phyloP scores from a whole-genome alignment of 805 yeast genomes.

The Cyberlindnera galapagoensis region DNA sequence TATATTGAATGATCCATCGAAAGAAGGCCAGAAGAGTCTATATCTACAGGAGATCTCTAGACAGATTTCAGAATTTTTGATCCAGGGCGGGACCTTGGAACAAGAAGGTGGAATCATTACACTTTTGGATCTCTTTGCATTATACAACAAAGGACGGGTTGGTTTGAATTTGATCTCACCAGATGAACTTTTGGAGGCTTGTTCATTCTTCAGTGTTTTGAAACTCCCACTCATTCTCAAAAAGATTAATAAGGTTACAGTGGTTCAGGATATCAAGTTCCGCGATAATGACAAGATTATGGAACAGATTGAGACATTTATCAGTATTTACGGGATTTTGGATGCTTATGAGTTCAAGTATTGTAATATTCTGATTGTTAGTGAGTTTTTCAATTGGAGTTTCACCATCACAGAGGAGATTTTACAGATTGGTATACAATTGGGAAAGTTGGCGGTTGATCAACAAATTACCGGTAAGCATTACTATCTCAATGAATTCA shows the following conservation, averaged over 20 bases:
- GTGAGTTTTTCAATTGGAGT: slow-evolving; percentile 52
- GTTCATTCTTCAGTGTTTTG: slow-evolving; percentile 47
- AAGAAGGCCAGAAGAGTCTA: slow-evolving; percentile 30
- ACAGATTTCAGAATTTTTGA: slow-evolving; percentile 68
- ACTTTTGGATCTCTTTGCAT: slow-evolving; percentile 53
- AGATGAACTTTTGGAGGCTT: slow-evolving; percentile 55
- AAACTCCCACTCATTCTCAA: slow-evolving; percentile 49
- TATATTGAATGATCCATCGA: slow-evolving; percentile 11
- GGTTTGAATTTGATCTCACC: slow-evolving; percentile 68
- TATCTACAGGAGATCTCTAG: slow-evolving; percentile 67
- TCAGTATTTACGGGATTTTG: slow-evolving; percentile 26
- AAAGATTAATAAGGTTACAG: slow-evolving; percentile 30
- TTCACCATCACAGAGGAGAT: slow-evolving; percentile 60
- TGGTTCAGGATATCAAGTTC: slow-evolving; percentile 35
- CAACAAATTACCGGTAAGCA: slow-evolving; percentile 60
- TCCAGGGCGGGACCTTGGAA: slow-evolving; percentile 36
- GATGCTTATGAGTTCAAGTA: slow-evolving; percentile 20
- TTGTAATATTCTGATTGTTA: slow-evolving; percentile 21
- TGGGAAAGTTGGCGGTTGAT: slow-evolving; percentile 58
- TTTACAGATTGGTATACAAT: slow-evolving; percentile 48
- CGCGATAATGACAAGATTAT: slow-evolving; percentile 27
- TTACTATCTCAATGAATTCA: slow-evolving; percentile 47
- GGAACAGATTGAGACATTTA: slow-evolving; percentile 21
- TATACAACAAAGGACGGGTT: slow-evolving; percentile 59
- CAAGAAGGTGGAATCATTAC: slow-evolving; percentile 55